Percentiles rank a stretch among this genome's conserved stretches.
These are phyloP conservation scores for Ganoderma meredithae DNA, from an alignment of 1,284 basidiomycete species.

Conservation along the genomic window DNA sequence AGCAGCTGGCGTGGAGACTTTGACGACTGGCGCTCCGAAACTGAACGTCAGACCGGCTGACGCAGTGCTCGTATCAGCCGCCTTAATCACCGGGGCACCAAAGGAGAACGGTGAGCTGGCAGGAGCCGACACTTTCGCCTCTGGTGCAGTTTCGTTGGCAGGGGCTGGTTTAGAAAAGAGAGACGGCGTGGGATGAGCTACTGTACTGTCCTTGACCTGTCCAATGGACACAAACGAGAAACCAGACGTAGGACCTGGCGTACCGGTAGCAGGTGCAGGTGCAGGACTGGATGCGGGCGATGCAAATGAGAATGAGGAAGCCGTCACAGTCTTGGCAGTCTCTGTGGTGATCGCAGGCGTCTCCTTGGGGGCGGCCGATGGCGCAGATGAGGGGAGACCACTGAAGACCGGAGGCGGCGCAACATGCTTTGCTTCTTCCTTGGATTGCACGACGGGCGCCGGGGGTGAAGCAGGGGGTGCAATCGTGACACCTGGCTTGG, in stretches of 20 bases:
- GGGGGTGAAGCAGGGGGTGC: constrained; percentile 24
- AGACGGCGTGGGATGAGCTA: constrained; percentile 13
- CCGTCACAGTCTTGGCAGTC: constrained; percentile 10
- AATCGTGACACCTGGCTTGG: constrained; percentile 38
- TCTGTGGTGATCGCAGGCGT: constrained; percentile 9
- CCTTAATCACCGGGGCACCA: constrained; percentile 12
- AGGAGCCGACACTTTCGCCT: neutral
- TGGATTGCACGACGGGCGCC: neutral
- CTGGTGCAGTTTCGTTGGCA: constrained; percentile 17
- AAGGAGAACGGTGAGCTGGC: constrained; percentile 29
- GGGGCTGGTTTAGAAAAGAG: constrained; percentile 17
- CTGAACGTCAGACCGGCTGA: constrained; percentile 7
- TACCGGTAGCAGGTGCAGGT: neutral
- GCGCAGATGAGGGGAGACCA: constrained; percentile 5
- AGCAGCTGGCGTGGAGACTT: constrained; percentile 8
- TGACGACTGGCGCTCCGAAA: constrained; percentile 1
- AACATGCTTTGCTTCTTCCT: constrained; percentile 2
- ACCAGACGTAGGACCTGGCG: neutral
- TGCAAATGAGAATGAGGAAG: constrained; percentile 17
- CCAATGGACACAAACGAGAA: constrained; percentile 18
- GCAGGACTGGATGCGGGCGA: constrained; percentile 1
- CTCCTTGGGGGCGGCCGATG: constrained; percentile 16
- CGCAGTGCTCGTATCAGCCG: neutral
- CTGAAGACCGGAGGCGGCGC: constrained; percentile 32
- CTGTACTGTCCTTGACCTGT: neutral